These are phyloP conservation scores for Alternaria viburni DNA, from an alignment of 2,329 filamentous ascomycete genomes.

Conservation along the genomic window DNA sequence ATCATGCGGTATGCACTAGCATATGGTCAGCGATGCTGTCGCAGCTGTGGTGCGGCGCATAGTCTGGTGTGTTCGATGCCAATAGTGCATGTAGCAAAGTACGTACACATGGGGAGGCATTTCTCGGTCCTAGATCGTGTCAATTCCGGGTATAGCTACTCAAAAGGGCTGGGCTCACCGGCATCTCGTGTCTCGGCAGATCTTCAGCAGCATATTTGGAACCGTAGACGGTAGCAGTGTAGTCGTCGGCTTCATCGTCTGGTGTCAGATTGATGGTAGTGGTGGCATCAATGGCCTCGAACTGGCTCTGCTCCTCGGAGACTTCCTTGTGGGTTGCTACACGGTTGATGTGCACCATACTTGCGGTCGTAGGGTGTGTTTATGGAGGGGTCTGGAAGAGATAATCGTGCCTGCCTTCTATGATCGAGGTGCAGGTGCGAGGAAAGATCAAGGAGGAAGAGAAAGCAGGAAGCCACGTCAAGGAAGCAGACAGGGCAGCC, in stretches of 20 bases:
- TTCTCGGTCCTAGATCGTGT: constrained; percentile 54
- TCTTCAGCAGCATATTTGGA: constrained; percentile 82
- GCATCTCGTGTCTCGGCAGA: constrained; percentile 84
- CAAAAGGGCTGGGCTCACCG: constrained; percentile 59
- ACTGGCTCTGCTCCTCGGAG: constrained; percentile 30
- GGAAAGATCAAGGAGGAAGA: not conserved
- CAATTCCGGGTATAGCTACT: not conserved
- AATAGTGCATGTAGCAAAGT: too few relatives aligned
- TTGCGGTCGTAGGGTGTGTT: constrained; percentile 9
- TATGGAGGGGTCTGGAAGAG: not conserved
- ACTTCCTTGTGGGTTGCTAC: constrained; percentile 52
- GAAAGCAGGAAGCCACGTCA: not conserved
- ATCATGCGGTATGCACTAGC: constrained; percentile 86
- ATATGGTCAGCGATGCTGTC: not conserved
- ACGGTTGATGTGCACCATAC: constrained; percentile 58
- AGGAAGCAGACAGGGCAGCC: not conserved
- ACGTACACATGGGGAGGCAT: constrained; percentile 80
- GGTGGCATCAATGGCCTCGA: constrained; percentile 19
- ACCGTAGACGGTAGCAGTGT: constrained; percentile 85
- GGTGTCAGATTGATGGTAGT: constrained; percentile 34
- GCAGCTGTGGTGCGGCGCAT: too few relatives aligned
- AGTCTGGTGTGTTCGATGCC: not conserved
- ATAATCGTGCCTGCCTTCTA: not conserved
- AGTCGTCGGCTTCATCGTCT: constrained; percentile 56
- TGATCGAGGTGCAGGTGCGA: not conserved